Evolutionary conservation across 805 yeast genomes (phyloP).

Genomic region (Kluyveromyces siamensis): DNA sequence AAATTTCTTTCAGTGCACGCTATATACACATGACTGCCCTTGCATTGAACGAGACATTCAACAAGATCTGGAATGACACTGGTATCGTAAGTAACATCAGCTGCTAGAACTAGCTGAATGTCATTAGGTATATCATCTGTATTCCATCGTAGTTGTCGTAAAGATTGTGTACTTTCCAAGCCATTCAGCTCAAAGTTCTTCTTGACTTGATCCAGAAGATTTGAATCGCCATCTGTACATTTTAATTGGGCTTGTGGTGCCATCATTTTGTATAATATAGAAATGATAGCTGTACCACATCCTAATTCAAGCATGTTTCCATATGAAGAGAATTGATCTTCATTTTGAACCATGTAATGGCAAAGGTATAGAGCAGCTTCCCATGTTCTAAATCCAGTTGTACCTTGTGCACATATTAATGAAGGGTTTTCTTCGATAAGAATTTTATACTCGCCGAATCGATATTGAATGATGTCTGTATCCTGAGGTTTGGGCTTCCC

Average conservation of each 20-base stretch:
- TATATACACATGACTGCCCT: constrained; percentile 32
- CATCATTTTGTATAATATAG: constrained; percentile 33
- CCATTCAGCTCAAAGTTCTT: constrained; percentile 40
- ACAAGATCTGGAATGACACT: constrained; percentile 43
- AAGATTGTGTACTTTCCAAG: constrained; percentile 14
- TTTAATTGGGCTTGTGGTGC: constrained; percentile 3
- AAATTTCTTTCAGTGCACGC: constrained; percentile 72
- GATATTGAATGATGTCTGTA: constrained; percentile 27
- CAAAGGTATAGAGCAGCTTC: constrained; percentile 74
- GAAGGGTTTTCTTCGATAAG: constrained; percentile 52
- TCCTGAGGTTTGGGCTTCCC: constrained; percentile 19
- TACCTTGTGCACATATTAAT: constrained; percentile 61
- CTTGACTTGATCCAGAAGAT: constrained; percentile 16
- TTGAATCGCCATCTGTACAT: constrained; percentile 25
- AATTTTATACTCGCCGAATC: constrained; percentile 16
- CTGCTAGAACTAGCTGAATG: constrained; percentile 56
- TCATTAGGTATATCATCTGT: constrained; percentile 33
- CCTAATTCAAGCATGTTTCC: constrained; percentile 60
- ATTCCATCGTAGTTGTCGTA: constrained; percentile 54
- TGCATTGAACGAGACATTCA: constrained; percentile 12
- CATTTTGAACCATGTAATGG: constrained; percentile 33
- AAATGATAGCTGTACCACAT: constrained; percentile 78
- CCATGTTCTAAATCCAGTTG: constrained; percentile 91
- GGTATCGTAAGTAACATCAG: constrained; percentile 83
- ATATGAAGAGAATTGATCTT: background rate